These are phyloP conservation scores for Fusarium sp. DNA, from an alignment of 2,329 filamentous ascomycete species.

Conservation along the genomic window DNA sequence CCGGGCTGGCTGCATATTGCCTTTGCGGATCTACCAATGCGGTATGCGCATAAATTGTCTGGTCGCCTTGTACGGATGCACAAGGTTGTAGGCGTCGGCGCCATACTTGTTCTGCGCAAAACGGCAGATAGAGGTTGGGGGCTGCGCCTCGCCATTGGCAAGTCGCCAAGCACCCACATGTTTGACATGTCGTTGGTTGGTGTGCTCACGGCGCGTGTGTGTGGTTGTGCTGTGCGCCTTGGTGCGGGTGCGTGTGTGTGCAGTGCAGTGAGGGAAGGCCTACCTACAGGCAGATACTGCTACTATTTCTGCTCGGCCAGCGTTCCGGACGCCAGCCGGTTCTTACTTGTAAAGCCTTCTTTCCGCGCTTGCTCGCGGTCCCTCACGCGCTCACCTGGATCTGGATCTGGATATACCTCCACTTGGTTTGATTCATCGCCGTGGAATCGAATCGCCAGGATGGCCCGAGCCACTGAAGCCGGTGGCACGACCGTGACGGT, in stretches of 20 bases:
- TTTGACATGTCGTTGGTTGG: constrained; percentile 35
- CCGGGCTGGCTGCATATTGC: constrained; percentile 5
- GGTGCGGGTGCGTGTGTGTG: background rate
- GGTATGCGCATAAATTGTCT: constrained; percentile 7
- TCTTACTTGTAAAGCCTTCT: constrained; percentile 24
- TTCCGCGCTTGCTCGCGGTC: constrained; percentile 7
- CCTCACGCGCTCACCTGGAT: constrained; percentile 3
- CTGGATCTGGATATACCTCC: background rate
- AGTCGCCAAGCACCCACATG: constrained; percentile 32
- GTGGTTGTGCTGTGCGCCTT: constrained; percentile 1
- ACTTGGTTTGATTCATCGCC: background rate
- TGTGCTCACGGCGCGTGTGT: constrained; percentile 25
- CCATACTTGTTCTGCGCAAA: constrained; percentile 29
- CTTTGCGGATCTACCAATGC: background rate
- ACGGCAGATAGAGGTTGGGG: constrained; percentile 28
- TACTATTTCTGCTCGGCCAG: constrained; percentile 16
- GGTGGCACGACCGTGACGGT: constrained; percentile 31
- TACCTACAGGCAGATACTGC: background rate
- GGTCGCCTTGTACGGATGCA: constrained; percentile 27
- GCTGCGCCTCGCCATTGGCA: constrained; percentile 38
- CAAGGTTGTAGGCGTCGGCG: constrained; percentile 17
- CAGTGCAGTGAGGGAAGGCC: background rate
- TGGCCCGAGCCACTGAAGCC: constrained; percentile 30
- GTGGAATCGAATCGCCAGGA: constrained; percentile 13
- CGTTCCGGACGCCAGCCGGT: constrained; percentile 13